Percentiles rank a stretch among this genome's conserved stretches.
Conservation (phyloP, 78 protist genomes). For the Goniomonas avonlea region DNA sequence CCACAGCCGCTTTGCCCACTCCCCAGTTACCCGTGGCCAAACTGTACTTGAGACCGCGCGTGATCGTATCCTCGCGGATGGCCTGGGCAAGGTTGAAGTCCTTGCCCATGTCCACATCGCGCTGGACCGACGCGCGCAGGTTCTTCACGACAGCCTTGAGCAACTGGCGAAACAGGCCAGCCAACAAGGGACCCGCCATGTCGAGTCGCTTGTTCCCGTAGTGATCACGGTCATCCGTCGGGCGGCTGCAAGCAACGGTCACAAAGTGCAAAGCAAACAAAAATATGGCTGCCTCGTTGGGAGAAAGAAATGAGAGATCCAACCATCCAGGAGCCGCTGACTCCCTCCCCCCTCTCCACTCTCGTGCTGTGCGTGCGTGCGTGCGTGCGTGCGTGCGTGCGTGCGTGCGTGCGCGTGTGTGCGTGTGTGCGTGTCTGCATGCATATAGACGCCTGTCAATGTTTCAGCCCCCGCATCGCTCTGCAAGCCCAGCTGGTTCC, state of each 20-base stretch:
- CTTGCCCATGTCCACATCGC: constrained; percentile 33
- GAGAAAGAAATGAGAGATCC: too few relatives aligned
- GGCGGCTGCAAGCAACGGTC: too few relatives aligned
- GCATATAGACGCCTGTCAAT: too few relatives aligned
- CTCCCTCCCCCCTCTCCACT: too few relatives aligned
- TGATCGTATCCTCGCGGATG: constrained; percentile 62
- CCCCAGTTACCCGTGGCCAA: constrained; percentile 98
- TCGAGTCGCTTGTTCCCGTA: constrained; percentile 96
- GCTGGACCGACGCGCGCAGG: neutral
- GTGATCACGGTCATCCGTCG: constrained; percentile 84
- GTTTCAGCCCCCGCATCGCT: too few relatives aligned
- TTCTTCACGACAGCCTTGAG: constrained; percentile 61
- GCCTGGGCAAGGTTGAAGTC: constrained; percentile 50
- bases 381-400: too few relatives aligned
- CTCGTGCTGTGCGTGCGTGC: too few relatives aligned
- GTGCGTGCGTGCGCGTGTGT: too few relatives aligned
- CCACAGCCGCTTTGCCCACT: constrained; percentile 26
- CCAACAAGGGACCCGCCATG: constrained; percentile 90
- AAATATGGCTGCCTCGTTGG: neutral
- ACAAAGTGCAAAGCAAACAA: neutral
- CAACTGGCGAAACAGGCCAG: constrained; percentile 68
- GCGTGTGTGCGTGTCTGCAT: too few relatives aligned
- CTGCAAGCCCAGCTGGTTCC: too few relatives aligned
- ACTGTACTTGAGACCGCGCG: constrained; percentile 81
- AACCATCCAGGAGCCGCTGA: too few relatives aligned